Percentiles rank a stretch among this genome's conserved stretches.
phyloP scores from a whole-genome alignment of 2,329 filamentous ascomycete genomes.

The Claviceps arundinis region DNA sequence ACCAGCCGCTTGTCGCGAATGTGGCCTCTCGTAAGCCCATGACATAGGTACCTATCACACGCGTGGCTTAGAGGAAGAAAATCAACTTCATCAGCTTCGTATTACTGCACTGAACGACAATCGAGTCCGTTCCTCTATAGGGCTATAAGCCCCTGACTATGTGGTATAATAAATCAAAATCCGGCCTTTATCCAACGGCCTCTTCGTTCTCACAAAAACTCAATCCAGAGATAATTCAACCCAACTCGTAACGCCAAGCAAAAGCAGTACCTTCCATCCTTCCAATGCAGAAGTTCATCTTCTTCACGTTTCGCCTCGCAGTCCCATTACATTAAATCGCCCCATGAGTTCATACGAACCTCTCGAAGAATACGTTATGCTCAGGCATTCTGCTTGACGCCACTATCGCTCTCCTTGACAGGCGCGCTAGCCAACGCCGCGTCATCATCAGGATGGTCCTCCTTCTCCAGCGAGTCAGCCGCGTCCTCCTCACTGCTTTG shows the following conservation, averaged over 20 bases:
- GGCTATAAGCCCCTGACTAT: too few species aligned
- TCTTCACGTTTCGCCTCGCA: background rate
- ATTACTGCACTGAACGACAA: too few species aligned
- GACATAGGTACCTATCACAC: too few species aligned
- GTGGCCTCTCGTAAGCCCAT: too few species aligned
- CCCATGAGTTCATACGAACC: too few species aligned
- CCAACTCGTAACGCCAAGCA: background rate
- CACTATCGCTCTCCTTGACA: slow-evolving; percentile 16
- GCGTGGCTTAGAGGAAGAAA: too few species aligned
- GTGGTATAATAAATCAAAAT: background rate
- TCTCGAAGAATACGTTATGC: too few species aligned
- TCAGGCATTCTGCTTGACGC: slow-evolving; percentile 9
- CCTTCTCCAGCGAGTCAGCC: slow-evolving; percentile 17
- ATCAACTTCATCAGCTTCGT: too few species aligned
- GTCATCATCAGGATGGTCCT: slow-evolving; percentile 17
- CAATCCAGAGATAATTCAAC: background rate
- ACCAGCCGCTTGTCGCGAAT: too few species aligned
- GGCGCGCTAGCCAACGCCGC: slow-evolving; percentile 23
- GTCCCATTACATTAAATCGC: too few species aligned
- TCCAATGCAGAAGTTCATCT: background rate
- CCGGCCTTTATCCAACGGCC: background rate
- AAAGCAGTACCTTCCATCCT: background rate
- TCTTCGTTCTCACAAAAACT: background rate
- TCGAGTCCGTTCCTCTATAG: too few species aligned
- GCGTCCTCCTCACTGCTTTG: slow-evolving; percentile 11